phyloP scores from a whole-genome alignment of 495 filamentous ascomycete species.

The Lepraria neglecta region DNA sequence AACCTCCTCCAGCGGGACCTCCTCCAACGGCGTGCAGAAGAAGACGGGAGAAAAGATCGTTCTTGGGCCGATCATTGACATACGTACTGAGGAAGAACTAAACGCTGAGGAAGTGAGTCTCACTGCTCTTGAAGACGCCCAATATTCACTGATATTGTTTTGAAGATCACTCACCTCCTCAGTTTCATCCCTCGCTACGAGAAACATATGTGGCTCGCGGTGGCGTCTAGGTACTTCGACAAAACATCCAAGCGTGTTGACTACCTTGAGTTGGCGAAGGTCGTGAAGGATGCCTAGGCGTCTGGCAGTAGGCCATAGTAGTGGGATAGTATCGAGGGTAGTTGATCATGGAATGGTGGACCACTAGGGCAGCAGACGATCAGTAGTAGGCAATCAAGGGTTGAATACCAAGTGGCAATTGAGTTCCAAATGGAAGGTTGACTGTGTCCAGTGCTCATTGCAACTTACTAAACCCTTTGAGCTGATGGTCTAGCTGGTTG shows the following conservation, averaged over 20 bases:
- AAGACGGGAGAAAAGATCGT: no score
- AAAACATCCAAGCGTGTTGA: conserved; percentile 26
- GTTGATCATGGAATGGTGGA: neutral
- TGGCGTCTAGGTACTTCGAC: conserved; percentile 28
- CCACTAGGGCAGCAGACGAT: neutral
- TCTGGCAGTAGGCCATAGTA: no score
- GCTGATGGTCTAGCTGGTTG: no score
- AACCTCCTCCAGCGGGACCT: no score
- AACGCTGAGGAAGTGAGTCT: conserved; percentile 24
- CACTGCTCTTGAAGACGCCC: neutral
- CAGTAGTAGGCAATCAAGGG: neutral
- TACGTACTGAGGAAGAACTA: conserved; percentile 14
- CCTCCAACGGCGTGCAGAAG: no score
- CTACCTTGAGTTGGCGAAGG: conserved; percentile 18
- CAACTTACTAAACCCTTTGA: no score
- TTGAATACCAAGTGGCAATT: no score
- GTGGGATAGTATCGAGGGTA: neutral
- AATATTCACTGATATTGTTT: neutral
- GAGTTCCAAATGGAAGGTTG: neutral
- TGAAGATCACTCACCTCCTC: conserved; percentile 21
- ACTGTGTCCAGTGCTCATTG: no score
- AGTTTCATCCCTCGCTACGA: conserved; percentile 15
- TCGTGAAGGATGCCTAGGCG: conserved; percentile 9
- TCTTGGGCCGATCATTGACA: no score
- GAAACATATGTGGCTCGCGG: conserved; percentile 22